Percentiles rank a stretch among this genome's conserved stretches.
phyloP scores from a whole-genome alignment of 1,284 basidiomycete species.

The Naganishia sp. region DNA sequence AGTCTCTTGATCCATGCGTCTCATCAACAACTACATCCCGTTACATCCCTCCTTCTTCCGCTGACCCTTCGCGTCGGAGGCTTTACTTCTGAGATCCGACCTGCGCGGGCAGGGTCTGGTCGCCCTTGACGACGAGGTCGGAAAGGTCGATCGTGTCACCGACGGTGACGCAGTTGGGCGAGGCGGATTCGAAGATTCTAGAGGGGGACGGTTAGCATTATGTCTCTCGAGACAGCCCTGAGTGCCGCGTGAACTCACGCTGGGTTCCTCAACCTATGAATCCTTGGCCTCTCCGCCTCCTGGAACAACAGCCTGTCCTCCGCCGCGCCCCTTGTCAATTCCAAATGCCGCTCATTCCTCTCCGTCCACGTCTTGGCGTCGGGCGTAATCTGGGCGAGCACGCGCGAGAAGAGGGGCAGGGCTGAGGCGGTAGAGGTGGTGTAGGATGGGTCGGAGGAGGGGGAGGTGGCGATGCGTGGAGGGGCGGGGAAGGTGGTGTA shows the following conservation, averaged over 20 bases:
- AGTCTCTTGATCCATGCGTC: background rate
- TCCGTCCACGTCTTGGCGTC: constrained; percentile 44
- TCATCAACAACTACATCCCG: background rate
- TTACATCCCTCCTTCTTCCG: background rate
- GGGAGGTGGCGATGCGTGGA: constrained; percentile 39
- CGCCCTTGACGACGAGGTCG: constrained; percentile 51
- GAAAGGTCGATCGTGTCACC: constrained; percentile 54
- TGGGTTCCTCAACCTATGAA: constrained; percentile 52
- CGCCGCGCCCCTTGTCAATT: constrained; percentile 49
- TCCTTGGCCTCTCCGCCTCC: constrained; percentile 54
- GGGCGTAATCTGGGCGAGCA: constrained; percentile 46
- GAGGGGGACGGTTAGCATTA: background rate
- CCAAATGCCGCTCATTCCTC: constrained; percentile 54
- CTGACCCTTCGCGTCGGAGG: too few species aligned
- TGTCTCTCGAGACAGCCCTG: too few species aligned
- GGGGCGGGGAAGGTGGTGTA: constrained; percentile 49
- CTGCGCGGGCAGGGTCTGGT: constrained; percentile 32
- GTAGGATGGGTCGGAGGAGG: constrained; percentile 44
- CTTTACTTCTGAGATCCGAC: constrained; percentile 60
- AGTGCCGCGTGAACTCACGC: constrained; percentile 41
- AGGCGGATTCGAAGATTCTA: constrained; percentile 54
- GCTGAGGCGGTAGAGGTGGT: constrained; percentile 33
- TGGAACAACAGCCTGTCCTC: constrained; percentile 55
- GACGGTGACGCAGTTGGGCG: constrained; percentile 50
- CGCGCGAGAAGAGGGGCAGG: constrained; percentile 48